Conservation (phyloP, 768 basidiomycete genomes). For the Lactifluus piperatus region DNA sequence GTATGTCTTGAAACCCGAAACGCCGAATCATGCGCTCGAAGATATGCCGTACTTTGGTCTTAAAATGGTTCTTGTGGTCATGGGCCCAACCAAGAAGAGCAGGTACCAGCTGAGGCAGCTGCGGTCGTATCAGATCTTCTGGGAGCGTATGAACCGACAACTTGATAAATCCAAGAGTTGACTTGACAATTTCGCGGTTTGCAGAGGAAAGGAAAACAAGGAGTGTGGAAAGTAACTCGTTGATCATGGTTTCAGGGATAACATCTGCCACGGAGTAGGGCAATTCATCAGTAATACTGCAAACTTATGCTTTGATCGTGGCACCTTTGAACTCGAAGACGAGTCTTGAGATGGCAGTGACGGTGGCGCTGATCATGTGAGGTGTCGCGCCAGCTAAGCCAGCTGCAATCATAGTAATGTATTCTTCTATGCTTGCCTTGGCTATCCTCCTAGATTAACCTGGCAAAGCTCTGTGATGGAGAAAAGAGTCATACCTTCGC, state of each 20-base stretch:
- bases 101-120: conserved; percentile 71
- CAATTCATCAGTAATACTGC: not conserved
- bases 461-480: not conserved
- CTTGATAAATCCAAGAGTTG: conserved; percentile 90
- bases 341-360: conserved; percentile 88
- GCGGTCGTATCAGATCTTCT: conserved; percentile 58
- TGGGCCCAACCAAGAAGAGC: conserved; percentile 87
- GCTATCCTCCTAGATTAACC: conserved; percentile 30
- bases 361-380: conserved; percentile 97
- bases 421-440: conserved; percentile 77
- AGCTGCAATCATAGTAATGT: conserved; percentile 93
- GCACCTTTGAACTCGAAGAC: conserved; percentile 94
- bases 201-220: conserved; percentile 87
- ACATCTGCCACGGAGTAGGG: conserved; percentile 37
- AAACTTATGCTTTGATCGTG: not conserved
- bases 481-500: conserved; percentile 27
- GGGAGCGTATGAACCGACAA: conserved; percentile 84
- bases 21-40: conserved; percentile 92
- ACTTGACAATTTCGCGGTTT: conserved; percentile 97
- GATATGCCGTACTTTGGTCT: conserved; percentile 91
- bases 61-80: conserved; percentile 99
- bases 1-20: conserved; percentile 82
- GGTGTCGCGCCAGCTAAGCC: conserved; percentile 89
- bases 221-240: conserved; percentile 78
- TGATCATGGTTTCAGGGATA: conserved; percentile 62